Evolutionary conservation across 1,284 basidiomycete genomes (phyloP), one percentile per base, ranked within the genome.

Genomic region (Puccinia horiana): DNA sequence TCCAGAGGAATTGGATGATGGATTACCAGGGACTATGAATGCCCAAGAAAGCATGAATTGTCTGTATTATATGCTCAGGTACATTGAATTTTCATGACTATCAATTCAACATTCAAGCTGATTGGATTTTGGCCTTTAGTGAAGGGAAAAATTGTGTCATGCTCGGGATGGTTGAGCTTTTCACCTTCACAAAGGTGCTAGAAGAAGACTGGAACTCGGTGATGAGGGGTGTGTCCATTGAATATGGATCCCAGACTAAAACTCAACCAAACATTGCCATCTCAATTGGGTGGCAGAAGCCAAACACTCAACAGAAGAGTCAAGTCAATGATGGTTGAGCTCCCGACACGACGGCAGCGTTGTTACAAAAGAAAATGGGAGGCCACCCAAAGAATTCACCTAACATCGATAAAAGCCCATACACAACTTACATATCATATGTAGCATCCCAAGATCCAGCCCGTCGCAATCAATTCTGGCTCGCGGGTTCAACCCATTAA

Each of bases 31-130:
- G 1, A 74, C 72, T 23, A 74, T 47, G 8, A 74, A 74, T 74
- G 72, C 72, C 5, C 42, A n/a, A n/a, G n/a, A n/a, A n/a, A n/a
- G n/a, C n/a, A n/a, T n/a, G n/a, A n/a, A n/a, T n/a, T n/a, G n/a
- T n/a, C n/a, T n/a, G n/a, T n/a, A 67, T 40, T 74, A 74, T 32
- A 54, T 52, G 47, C 20, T 74, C 26, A 54, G 72, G 72, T 56
- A 74, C 8, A 5, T 2, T 23, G 2, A 40, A 5, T 12, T 18
- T 6, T 29, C 1, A 9, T 40, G 20, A 29, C 9, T 42, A 16
- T 47, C 44, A 47, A 40, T 47, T 14, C 20, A n/a, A n/a, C n/a
- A 12, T 26, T 29, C 5, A 29, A 2, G n/a, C n/a, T n/a, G n/a
- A n/a, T n/a, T n/a, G n/a, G n/a, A n/a, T n/a, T n/a, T n/a, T n/a